A percentile compares a stretch with the other conserved stretches of the same genome.
Conservation (phyloP, 176 grass and related monocot genomes). For the Hsuehochloa calcarea region DNA sequence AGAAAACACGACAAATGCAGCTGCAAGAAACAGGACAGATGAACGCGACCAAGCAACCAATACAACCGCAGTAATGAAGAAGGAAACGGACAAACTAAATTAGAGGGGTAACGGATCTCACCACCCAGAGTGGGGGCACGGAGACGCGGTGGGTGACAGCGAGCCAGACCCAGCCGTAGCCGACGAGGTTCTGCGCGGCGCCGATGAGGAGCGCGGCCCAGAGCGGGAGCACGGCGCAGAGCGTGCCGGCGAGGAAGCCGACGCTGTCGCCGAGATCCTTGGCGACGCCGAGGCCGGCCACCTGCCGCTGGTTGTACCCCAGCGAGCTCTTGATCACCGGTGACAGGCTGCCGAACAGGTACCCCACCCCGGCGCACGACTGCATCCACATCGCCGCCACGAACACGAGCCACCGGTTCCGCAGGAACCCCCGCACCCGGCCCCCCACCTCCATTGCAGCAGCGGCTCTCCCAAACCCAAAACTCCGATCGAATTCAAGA, state of each 20-base stretch:
- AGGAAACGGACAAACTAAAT: neutral
- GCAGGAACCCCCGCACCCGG: conserved; percentile 54
- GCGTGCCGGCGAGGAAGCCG: conserved; percentile 79
- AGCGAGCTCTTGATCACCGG: conserved; percentile 82
- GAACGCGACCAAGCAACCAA: conserved; percentile 1
- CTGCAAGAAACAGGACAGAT: neutral
- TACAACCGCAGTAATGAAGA: neutral
- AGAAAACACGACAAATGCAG: neutral
- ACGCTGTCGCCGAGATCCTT: conserved; percentile 93
- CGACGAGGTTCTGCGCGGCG: conserved; percentile 77
- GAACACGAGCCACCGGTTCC: conserved; percentile 82
- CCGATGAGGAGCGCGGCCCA: conserved; percentile 83
- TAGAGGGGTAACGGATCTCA: conserved; percentile 37
- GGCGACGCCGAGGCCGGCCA: conserved; percentile 83
- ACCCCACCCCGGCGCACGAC: conserved; percentile 71
- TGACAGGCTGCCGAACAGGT: conserved; percentile 93
- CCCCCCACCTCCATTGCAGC: conserved; percentile 21
- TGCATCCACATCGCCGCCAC: conserved; percentile 99
- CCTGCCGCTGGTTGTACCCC: conserved; percentile 80
- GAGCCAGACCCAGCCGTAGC: conserved; percentile 86
- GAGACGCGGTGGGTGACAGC: conserved; percentile 51
- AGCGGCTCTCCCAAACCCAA: neutral
- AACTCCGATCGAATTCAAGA: neutral
- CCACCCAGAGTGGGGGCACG: conserved; percentile 73
- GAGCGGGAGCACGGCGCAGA: conserved; percentile 71